Evolutionary conservation across 441 rosid species (phyloP).

Genomic region (Melastoma candidum): DNA sequence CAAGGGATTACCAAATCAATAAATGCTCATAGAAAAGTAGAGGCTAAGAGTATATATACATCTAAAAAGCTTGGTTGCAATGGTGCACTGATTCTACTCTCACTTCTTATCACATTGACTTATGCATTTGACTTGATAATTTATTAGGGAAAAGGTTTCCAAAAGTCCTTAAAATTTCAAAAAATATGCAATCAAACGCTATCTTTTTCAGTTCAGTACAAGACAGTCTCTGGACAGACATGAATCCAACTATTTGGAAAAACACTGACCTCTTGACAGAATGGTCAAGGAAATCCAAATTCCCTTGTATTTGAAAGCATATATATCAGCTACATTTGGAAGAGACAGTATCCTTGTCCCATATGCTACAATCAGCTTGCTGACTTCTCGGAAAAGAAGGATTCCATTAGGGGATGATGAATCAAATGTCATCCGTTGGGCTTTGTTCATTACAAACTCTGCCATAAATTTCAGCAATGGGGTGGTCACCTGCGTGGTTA

Average conservation of each 20-base stretch:
- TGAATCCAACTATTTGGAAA: neutral
- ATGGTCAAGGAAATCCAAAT: slow-evolving; percentile 88
- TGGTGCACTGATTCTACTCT: too few relatives aligned
- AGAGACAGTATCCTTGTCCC: slow-evolving; percentile 92
- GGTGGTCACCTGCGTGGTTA: slow-evolving; percentile 71
- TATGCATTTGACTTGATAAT: too few relatives aligned
- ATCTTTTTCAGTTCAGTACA: too few relatives aligned
- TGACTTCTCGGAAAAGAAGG: slow-evolving; percentile 99
- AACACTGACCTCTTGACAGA: slow-evolving; percentile 76
- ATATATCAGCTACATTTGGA: slow-evolving; percentile 89
- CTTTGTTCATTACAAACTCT: slow-evolving; percentile 94
- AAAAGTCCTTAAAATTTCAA: too few relatives aligned
- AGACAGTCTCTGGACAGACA: neutral
- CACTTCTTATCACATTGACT: too few relatives aligned
- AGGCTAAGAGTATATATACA: too few relatives aligned
- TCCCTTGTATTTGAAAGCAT: slow-evolving; percentile 97
- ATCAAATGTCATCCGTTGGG: slow-evolving; percentile 89
- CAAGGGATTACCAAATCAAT: neutral
- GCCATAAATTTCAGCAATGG: slow-evolving; percentile 95
- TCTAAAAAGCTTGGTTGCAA: too few relatives aligned
- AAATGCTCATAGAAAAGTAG: too few relatives aligned
- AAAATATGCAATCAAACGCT: too few relatives aligned
- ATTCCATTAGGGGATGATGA: slow-evolving; percentile 98
- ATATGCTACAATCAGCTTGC: slow-evolving; percentile 91
- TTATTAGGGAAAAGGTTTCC: too few relatives aligned